Base-by-base conservation (phyloP, 2,329 filamentous ascomycete genomes). In the Sarocladiaceae sp. region DNA sequence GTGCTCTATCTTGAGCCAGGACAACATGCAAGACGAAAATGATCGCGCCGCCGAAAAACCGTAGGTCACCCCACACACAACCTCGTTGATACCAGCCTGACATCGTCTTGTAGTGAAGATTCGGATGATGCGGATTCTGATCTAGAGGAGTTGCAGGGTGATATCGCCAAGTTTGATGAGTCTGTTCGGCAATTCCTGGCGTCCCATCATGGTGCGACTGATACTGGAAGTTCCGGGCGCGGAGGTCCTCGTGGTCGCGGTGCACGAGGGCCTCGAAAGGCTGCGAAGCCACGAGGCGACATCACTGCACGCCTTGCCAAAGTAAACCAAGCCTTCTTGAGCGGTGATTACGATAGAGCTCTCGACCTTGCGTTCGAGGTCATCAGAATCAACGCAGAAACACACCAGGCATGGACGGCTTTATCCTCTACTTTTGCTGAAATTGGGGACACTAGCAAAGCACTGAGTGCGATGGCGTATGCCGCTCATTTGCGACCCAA, bases 261-360 rank as follows among this genome's bases (percentile, higher is more conserved):
- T 25, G 53, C 64, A 42, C 66, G 72, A 13, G 78, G 78, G 6
- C 78, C 78, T 23, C 72, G 79, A 17, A 82, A 84, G 63, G 78
- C 82, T 22, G 83, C 81, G 8, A 86, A 88, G 63, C 86, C 84
- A 15, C 81, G 84, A 40, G 82, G 78, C 36, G 84, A 90, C 58
- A 88, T 91, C 65, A 89, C 86, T 60, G 74, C 80, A 36, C 74
- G 85, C 37, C 75, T 91, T 47, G 77, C 79, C 44, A 75, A 80
- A 61, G 88, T 88, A 3, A 88, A 84, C 54, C 76, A 84, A 54
- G 81, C 83, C 4, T 91, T 85, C 61, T 74, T 90, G 54, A 73
- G 78, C 10, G 74, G 78, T 23, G 75, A 85, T 18, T 83, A 85
- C 56, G 75, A 80, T 4, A 71, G 76, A 36, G 84, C 87, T 4